These are phyloP conservation scores for Anthracocystis setariae DNA, from an alignment of 1,284 basidiomycete species.

Conservation along the genomic window DNA sequence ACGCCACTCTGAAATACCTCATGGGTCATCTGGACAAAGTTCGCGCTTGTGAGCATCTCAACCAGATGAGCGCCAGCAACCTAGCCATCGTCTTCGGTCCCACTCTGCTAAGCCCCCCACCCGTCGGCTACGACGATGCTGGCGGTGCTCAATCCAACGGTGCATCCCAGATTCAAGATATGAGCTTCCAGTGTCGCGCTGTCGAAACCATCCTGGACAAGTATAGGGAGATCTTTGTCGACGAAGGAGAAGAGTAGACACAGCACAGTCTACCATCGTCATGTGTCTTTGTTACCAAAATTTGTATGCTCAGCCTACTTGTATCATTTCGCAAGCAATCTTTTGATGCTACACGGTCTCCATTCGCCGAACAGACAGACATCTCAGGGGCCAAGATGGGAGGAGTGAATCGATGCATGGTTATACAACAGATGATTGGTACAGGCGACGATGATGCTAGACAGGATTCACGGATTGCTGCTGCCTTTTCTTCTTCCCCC, in stretches of 20 bases:
- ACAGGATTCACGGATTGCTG: too few relatives aligned
- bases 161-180: constrained; percentile 58
- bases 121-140: constrained; percentile 19
- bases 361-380: too few relatives aligned
- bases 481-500: too few relatives aligned
- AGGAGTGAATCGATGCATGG: not conserved
- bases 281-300: too few relatives aligned
- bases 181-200: constrained; percentile 64
- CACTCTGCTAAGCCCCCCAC: constrained; percentile 73
- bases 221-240: constrained; percentile 65
- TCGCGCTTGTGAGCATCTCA: constrained; percentile 70
- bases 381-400: too few relatives aligned
- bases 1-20: constrained; percentile 94
- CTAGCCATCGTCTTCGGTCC: constrained; percentile 97
- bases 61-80: constrained; percentile 94
- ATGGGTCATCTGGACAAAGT: constrained; percentile 84
- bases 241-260: constrained; percentile 52
- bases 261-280: too few relatives aligned
- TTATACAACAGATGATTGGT: not conserved
- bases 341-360: too few relatives aligned
- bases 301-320: constrained; percentile 2
- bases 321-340: too few relatives aligned
- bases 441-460: too few relatives aligned
- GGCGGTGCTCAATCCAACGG: not conserved
- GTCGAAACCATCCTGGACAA: constrained; percentile 66